These are phyloP conservation scores for Suillus spraguei DNA, from an alignment of 768 basidiomycete species.

Conservation along the genomic window DNA sequence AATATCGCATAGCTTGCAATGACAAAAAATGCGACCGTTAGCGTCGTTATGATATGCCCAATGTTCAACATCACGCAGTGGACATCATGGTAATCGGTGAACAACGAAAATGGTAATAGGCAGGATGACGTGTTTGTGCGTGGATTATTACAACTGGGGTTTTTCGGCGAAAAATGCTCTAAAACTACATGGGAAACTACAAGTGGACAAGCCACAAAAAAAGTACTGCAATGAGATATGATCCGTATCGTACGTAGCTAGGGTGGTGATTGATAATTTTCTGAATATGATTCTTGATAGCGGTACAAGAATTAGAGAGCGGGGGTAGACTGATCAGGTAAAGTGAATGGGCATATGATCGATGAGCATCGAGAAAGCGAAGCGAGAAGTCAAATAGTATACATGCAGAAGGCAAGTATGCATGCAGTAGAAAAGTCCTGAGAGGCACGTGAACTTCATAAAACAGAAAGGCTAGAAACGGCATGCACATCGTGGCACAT, in stretches of 20 bases:
- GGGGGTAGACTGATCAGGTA: slow-evolving; percentile 36
- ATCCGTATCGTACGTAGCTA: slow-evolving; percentile 20
- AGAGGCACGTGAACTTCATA: slow-evolving; percentile 9
- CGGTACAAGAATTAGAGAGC: slow-evolving; percentile 19
- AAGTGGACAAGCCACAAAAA: slow-evolving; percentile 19
- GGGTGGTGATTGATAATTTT: slow-evolving; percentile 17
- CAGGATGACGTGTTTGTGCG: slow-evolving; percentile 6
- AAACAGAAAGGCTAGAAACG: background rate
- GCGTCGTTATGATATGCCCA: slow-evolving; percentile 51
- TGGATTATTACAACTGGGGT: slow-evolving; percentile 11
- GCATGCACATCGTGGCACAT: background rate
- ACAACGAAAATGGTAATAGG: slow-evolving; percentile 15
- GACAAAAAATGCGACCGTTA: slow-evolving; percentile 54
- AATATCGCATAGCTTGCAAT: slow-evolving; percentile 64
- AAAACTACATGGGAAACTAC: slow-evolving; percentile 29
- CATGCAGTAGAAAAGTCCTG: slow-evolving; percentile 27
- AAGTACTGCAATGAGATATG: slow-evolving; percentile 13
- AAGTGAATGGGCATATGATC: slow-evolving; percentile 25
- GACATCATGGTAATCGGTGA: slow-evolving; percentile 15
- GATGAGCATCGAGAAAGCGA: slow-evolving; percentile 13
- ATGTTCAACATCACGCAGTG: slow-evolving; percentile 33
- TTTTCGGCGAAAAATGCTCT: slow-evolving; percentile 22
- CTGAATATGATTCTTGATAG: slow-evolving; percentile 16
- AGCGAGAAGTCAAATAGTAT: slow-evolving; percentile 13
- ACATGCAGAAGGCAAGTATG: slow-evolving; percentile 22